Conservation (phyloP, 2,329 filamentous ascomycete species). For the Fusarium floridanum region DNA sequence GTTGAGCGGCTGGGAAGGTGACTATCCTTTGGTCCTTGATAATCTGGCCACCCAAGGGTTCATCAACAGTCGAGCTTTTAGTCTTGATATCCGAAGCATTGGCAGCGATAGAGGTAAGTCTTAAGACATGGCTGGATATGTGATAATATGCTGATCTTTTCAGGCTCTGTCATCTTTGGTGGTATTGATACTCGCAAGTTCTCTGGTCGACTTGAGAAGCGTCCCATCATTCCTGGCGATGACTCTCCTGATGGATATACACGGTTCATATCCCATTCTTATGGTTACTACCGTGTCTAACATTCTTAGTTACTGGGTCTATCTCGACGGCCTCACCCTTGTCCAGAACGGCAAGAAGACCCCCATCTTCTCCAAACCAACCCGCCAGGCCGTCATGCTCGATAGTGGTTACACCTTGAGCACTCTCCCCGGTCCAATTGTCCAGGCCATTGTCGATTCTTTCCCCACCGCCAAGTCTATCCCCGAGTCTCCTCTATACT, state of each 20-base stretch:
- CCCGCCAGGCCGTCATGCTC: slow-evolving; percentile 65
- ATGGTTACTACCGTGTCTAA: not conserved
- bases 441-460: slow-evolving; percentile 57
- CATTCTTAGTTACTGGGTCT: slow-evolving; percentile 56
- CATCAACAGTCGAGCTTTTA: slow-evolving; percentile 55
- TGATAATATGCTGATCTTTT: fast-evolving
- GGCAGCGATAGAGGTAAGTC: slow-evolving; percentile 44
- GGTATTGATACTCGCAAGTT: slow-evolving; percentile 71
- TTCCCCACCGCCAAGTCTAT: slow-evolving; percentile 58
- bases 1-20: slow-evolving; percentile 50
- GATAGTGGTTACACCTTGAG: slow-evolving; percentile 78
- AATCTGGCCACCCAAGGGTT: slow-evolving; percentile 51
- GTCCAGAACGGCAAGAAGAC: slow-evolving; percentile 52
- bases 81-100: slow-evolving; percentile 51
- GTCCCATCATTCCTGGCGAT: slow-evolving; percentile 66
- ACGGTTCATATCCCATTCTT: slow-evolving; percentile 32
- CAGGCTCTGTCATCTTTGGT: slow-evolving; percentile 61
- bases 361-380: slow-evolving; percentile 58
- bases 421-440: slow-evolving; percentile 71
- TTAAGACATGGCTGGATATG: fast-evolving
- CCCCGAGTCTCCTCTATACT: slow-evolving; percentile 54
- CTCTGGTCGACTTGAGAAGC: slow-evolving; percentile 64
- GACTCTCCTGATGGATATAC: slow-evolving; percentile 51
- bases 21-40: slow-evolving; percentile 54
- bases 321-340: slow-evolving; percentile 54